These are phyloP conservation scores for Aspergillus unguis DNA, from an alignment of 2,329 filamentous ascomycete species.

Conservation along the genomic window DNA sequence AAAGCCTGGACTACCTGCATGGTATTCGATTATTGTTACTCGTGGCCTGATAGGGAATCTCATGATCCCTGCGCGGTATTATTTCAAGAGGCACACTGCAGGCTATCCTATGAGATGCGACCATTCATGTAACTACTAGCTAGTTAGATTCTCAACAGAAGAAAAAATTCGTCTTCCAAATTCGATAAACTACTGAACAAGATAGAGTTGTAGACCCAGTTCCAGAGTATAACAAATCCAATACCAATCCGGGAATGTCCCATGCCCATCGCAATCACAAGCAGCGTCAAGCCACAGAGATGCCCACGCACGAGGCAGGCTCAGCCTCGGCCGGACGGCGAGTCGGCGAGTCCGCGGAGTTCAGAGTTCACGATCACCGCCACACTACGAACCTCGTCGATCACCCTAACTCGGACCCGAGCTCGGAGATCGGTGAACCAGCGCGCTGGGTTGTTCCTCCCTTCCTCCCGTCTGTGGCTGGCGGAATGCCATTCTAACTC, in stretches of 20 bases:
- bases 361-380: no score
- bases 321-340: no score
- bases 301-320: neutral
- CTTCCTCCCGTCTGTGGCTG: neutral
- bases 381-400: neutral
- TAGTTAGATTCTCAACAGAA: neutral
- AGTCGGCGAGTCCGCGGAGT: no score
- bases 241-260: neutral
- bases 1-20: no score
- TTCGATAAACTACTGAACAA: constrained; percentile 1
- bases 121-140: neutral
- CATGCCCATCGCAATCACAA: constrained; percentile 11
- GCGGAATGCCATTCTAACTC: no score
- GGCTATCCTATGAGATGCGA: no score
- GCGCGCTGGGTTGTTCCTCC: neutral
- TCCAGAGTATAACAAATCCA: neutral
- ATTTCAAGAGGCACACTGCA: no score
- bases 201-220: neutral
- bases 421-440: neutral
- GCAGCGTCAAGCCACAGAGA: constrained; percentile 6
- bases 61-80: no score
- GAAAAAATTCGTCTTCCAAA: neutral
- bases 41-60: no score
- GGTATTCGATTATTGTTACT: no score
- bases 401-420: neutral